phyloP scores from a whole-genome alignment of 75 land plant genomes.

The Pinus albicaulis region DNA sequence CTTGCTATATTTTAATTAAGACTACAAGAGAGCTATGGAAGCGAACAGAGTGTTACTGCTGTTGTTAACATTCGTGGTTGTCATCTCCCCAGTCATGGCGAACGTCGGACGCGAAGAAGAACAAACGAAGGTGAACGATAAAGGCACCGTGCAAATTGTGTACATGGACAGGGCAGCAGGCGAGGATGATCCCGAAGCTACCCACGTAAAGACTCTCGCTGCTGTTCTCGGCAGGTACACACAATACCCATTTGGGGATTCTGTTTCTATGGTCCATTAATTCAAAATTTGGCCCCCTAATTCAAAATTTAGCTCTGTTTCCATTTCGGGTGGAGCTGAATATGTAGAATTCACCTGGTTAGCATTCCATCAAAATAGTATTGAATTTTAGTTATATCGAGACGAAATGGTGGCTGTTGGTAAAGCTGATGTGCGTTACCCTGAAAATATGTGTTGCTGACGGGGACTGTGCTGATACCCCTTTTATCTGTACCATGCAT shows the following conservation, averaged over 20 bases:
- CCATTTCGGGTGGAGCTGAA: not conserved
- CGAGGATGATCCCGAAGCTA: constrained; percentile 49
- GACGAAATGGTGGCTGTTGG: not conserved
- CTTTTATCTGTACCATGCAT: not conserved
- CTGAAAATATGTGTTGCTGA: not conserved
- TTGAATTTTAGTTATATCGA: not conserved
- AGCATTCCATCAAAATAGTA: not conserved
- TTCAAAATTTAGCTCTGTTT: not conserved
- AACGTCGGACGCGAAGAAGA: not conserved
- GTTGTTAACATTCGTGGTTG: not conserved
- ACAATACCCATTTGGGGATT: not conserved
- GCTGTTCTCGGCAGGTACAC: constrained; percentile 59
- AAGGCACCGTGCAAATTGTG: constrained; percentile 49
- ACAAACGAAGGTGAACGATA: not conserved
- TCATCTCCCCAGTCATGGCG: not conserved
- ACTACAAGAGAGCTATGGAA: not conserved
- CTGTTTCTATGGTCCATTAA: not conserved
- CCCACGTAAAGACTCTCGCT: constrained; percentile 50
- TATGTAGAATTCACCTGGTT: not conserved
- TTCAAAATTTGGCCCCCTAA: not conserved
- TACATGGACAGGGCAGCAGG: constrained; percentile 45
- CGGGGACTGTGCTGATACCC: not conserved
- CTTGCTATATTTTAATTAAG: not conserved
- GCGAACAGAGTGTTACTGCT: not conserved
- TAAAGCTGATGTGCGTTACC: not conserved